Evolutionary conservation across 179 eudicot species (phyloP).

Genomic region (Silene noctiflora): DNA sequence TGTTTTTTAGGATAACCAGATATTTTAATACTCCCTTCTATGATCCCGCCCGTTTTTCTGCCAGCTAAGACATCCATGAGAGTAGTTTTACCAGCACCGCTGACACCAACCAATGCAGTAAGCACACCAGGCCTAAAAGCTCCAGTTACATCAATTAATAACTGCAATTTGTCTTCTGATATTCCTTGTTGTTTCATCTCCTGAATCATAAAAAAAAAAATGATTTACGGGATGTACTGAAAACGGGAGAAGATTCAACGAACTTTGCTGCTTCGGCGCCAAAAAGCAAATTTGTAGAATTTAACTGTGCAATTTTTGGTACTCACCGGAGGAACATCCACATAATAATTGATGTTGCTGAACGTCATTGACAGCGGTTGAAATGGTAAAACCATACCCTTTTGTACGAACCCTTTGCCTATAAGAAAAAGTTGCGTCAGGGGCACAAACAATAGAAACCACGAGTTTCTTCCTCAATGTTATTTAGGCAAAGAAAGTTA

Average conservation of each 20-base stretch:
- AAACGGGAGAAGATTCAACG: neutral
- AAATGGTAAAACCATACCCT: conserved; percentile 95
- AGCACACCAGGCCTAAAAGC: conserved; percentile 95
- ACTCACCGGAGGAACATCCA: conserved; percentile 85
- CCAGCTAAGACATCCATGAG: conserved; percentile 97
- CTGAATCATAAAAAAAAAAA: conserved; percentile 35
- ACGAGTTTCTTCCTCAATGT: conserved; percentile 5
- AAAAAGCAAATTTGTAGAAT: neutral
- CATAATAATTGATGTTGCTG: conserved; percentile 81
- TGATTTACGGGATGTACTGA: neutral
- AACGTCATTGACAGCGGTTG: conserved; percentile 91
- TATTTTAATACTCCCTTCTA: conserved; percentile 71
- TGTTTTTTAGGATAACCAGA: conserved; percentile 90
- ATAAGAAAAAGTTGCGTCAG: conserved; percentile 2
- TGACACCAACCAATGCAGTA: conserved; percentile 92
- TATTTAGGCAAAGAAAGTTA: conserved; percentile 13
- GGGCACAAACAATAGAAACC: conserved; percentile 5
- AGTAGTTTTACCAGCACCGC: conserved; percentile 98
- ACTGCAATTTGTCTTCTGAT: conserved; percentile 63
- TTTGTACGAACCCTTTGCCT: conserved; percentile 39
- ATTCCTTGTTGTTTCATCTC: conserved; percentile 92
- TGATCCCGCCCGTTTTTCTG: conserved; percentile 86
- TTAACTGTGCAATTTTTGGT: neutral
- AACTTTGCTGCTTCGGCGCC: neutral
- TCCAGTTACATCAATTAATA: conserved; percentile 74